A percentile compares a stretch with the other conserved stretches of the same genome.
These are phyloP conservation scores for Castanospermum australe DNA, from an alignment of 306 rosid genomes.

Conservation along the genomic window DNA sequence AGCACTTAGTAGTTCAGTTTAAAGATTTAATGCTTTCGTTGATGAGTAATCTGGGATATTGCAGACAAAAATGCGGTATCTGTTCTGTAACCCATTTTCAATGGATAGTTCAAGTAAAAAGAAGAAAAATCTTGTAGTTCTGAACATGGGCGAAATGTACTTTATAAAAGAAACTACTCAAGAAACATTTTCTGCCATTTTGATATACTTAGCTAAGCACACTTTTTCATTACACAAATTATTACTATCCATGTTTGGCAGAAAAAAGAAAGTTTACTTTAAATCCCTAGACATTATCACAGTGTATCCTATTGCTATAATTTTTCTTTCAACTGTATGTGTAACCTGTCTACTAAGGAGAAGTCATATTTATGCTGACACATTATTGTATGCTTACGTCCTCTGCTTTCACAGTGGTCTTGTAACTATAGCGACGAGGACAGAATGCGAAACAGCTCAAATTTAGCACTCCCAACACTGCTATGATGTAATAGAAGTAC, in stretches of 20 bases:
- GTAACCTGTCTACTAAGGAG: background rate
- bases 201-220: background rate
- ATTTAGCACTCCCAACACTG: conserved; percentile 27
- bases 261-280: background rate
- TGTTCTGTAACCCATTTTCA: background rate
- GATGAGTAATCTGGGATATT: background rate
- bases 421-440: conserved; percentile 33
- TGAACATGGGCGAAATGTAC: too few species aligned
- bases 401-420: background rate
- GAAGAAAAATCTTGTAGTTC: background rate
- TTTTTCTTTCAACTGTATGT: background rate
- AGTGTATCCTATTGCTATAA: background rate
- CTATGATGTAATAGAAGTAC: conserved; percentile 33
- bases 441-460: conserved; percentile 16
- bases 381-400: background rate
- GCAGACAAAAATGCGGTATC: background rate
- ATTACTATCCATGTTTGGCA: background rate
- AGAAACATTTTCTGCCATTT: background rate
- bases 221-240: background rate
- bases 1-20: too few species aligned
- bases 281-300: background rate
- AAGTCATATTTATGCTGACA: background rate
- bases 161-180: background rate
- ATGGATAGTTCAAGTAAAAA: background rate
- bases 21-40: background rate